Base-by-base conservation (phyloP, 208 protist species). In the Leptomonas seymouri region DNA sequence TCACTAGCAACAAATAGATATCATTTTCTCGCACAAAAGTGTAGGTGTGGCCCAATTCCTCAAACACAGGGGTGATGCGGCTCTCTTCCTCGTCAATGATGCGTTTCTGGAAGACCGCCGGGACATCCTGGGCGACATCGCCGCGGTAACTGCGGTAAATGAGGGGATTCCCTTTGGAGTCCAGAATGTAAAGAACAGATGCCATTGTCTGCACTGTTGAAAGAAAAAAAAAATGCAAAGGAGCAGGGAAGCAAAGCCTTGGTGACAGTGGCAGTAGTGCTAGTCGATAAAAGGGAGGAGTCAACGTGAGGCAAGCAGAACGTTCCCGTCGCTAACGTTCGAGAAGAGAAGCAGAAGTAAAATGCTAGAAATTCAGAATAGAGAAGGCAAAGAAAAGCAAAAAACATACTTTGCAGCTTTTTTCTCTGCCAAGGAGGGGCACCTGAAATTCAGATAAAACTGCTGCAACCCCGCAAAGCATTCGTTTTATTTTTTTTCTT, bases 81-180 rank as follows among this genome's bases (percentile, higher is more conserved):
- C 85, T 64, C 56, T 98, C 97, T 36, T 98, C 96, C 62, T 98
- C 95, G 42, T 98, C 94, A 16, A 98, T 56, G n/a, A 98, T 88
- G 55, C 84, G 87, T 14, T 85, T 67, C 31, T 93, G 76, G 74
- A 98, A 98, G 45, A 92, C 80, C 12, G 76, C 78, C 11, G 89
- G 85, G 14, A 97, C 87, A 45, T 91, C 88, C 69, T 92, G 87
- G 50, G 89, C 63, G 36, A 99, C 69, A 80, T 99, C 98, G 27
- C 97, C 98, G 41, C 98, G 91, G 76, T 98, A 99, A 65, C 98
- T 97, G 42, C 98, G 89, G 49, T 87, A 96, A 44, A 99, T 99
- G 21, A 99, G 80, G 0, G 97, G 85, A 54, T 89, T 92, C 15
- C 97, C 98, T 65, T 98, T 98, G 16, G 84, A 82, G 73, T 99